Percentiles rank a stretch among this genome's conserved stretches.
Conservation (phyloP, 768 basidiomycete genomes). For the Fibroporia radiculosa region DNA sequence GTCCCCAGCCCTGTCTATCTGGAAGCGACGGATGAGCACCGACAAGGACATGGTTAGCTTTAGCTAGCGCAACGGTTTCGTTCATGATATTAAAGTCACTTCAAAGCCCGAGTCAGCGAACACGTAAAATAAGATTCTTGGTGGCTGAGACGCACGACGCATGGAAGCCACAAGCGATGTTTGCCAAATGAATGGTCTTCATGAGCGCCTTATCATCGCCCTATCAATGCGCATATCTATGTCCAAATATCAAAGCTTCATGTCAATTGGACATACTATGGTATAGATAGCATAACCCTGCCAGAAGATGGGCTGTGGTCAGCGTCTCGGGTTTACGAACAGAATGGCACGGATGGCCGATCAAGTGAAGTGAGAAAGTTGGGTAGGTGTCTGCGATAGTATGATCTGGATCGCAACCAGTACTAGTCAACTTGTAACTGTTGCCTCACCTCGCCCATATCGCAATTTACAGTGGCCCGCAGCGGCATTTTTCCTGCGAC, state of each 20-base stretch:
- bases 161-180: constrained; percentile 63
- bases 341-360: too few relatives aligned
- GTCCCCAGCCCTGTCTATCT: constrained; percentile 58
- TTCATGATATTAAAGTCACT: constrained; percentile 64
- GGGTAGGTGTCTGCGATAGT: too few relatives aligned
- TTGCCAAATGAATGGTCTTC: constrained; percentile 29
- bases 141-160: constrained; percentile 38
- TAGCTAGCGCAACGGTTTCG: constrained; percentile 50
- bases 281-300: constrained; percentile 24
- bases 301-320: too few relatives aligned
- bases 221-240: constrained; percentile 5
- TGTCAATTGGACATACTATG: constrained; percentile 11
- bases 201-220: constrained; percentile 26
- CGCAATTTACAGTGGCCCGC: constrained; percentile 25
- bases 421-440: too few relatives aligned
- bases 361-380: too few relatives aligned
- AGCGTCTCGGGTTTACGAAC: too few relatives aligned
- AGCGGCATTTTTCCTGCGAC: too few relatives aligned
- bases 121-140: neutral
- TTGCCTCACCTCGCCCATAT: constrained; percentile 24
- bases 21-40: constrained; percentile 64
- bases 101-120: neutral
- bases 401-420: too few relatives aligned
- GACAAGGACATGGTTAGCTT: constrained; percentile 44
- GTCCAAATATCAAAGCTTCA: neutral